Base-by-base conservation (phyloP, 2,329 filamentous ascomycete species). In the Venturia pyrina region DNA sequence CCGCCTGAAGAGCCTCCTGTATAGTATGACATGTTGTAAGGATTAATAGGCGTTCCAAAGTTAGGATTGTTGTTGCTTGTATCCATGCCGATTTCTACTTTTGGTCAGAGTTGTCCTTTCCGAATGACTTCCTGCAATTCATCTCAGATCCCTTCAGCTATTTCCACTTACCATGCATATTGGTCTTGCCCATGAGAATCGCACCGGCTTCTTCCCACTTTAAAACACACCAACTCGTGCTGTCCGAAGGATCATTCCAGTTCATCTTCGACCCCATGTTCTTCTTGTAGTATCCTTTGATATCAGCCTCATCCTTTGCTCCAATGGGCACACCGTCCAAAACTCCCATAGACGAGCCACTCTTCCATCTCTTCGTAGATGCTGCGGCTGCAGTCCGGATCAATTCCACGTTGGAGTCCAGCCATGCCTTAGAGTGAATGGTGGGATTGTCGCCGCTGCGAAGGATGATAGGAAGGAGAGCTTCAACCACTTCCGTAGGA, bases 321-420 rank as follows among this genome's bases (percentile, higher is more conserved):
- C 88, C 89, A 62, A 96, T 84, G 0, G 91, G 92, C 0, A 96
- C 85, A 15, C 92, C 92, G 71, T 96, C 92, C 10, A 96, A 78
- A 4, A 90, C 78, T 13, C 90, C 82, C 19, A 91, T 75, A 0
- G 87, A 82, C 68, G 82, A 81, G 0, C 89, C 89, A 19, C 82
- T 78, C 66, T 85, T 85, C 76, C 89, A 96, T 59, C 92, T 82
- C 72, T 84, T 80, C 0, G 91, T 89, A 0, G 91, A 95, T 8
- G 84, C 89, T 70, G 82, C 82, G 0, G 92, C 91, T 0, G 90
- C 88, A 44, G 83, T 82, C 6, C 87, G 79, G 0, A 89, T 84
- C n/a, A 84, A 75, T 28, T 89, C 85, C 11, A 81, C 81, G 64
- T 88, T 83, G 53, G 82, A 85, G 64, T 89, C 84, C n/a, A 89